Evolutionary conservation across 805 yeast species (phyloP), one percentile per base, ranked within the genome.

Genomic region (Pichia phayaonensis): DNA sequence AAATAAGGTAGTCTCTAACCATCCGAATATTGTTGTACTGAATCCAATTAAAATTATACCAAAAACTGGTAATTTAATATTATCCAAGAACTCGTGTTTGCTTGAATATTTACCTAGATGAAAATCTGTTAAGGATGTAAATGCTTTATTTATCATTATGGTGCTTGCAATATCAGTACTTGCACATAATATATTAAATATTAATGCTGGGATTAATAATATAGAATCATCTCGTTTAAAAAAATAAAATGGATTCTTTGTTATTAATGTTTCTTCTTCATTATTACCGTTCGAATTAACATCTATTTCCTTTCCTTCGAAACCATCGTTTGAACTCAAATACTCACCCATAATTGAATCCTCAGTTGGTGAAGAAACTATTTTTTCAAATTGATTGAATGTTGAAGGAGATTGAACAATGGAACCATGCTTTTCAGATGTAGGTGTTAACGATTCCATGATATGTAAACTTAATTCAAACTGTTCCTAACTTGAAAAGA

Each of bases 141-240:
- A 86, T 0, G 85, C 72, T 49, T 75, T 66, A 3, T 95, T 94
- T 53, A 84, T 77, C 15, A 90, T 58, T 3, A 86, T 72, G 0
- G 95, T 77, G 20, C 79, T 75, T 2, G 76, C 72, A 0, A 88
- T 82, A 0, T 87, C 79, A 0, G 77, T 76, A 2, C 77, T 60
- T 0, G 90, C 80, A n/a, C 81, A 71, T 1, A 74, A 55, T 11
- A 72, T 55, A 18, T 85, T 75, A 1, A 60, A 47, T 4, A 56
- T 0, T 1, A 55, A 1, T 7, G 61, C 70, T 5, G 54, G 31
- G 0, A 55, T 20, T 1, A 62, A 22, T 7, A 66, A 31, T 5
- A 54, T 48, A 0, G 49, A 18, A 51, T 72, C 75, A 11, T 44
- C 31, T 24, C 21, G 52, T 11, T 48, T 38, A 21, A 64, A 42